Percentiles rank a stretch among this genome's conserved stretches.
phyloP scores from a whole-genome alignment of 2,329 filamentous ascomycete genomes.

The Cylindrodendrum hubeiense region DNA sequence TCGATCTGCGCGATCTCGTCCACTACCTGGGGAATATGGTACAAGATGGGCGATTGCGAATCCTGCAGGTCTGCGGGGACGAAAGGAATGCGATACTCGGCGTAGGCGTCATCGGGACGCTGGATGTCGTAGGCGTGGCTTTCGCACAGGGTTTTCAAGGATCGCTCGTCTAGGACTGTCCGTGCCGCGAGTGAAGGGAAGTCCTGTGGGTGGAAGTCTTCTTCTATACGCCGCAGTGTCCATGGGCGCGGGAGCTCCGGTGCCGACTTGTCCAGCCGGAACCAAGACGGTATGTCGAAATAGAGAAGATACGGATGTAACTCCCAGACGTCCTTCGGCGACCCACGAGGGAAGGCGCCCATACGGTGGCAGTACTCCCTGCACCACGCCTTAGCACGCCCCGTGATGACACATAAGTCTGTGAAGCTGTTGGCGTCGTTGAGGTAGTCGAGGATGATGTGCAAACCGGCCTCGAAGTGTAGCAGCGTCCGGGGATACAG shows the following conservation, averaged over 20 bases:
- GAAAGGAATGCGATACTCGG: neutral
- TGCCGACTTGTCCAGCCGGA: neutral
- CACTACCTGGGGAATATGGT: neutral
- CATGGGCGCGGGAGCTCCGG: too few relatives aligned
- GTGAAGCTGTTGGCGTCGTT: neutral
- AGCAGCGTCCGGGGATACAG: neutral
- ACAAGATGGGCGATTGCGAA: neutral
- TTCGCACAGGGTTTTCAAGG: too few relatives aligned
- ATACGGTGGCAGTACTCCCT: neutral
- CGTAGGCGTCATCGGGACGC: too few relatives aligned
- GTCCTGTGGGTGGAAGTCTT: too few relatives aligned
- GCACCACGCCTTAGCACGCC: neutral
- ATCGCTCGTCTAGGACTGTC: too few relatives aligned
- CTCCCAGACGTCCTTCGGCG: neutral
- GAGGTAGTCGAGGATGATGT: neutral
- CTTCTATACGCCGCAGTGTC: too few relatives aligned
- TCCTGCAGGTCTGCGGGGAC: neutral
- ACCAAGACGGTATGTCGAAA: neutral
- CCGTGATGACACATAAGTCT: neutral
- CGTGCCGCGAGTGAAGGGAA: too few relatives aligned
- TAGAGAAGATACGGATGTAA: neutral
- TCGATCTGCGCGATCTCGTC: neutral
- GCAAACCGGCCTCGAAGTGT: neutral
- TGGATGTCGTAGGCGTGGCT: too few relatives aligned
- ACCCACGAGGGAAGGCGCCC: too few relatives aligned